phyloP scores from a whole-genome alignment of 2,329 filamentous ascomycete genomes.

The Cytospora paraplurivora region DNA sequence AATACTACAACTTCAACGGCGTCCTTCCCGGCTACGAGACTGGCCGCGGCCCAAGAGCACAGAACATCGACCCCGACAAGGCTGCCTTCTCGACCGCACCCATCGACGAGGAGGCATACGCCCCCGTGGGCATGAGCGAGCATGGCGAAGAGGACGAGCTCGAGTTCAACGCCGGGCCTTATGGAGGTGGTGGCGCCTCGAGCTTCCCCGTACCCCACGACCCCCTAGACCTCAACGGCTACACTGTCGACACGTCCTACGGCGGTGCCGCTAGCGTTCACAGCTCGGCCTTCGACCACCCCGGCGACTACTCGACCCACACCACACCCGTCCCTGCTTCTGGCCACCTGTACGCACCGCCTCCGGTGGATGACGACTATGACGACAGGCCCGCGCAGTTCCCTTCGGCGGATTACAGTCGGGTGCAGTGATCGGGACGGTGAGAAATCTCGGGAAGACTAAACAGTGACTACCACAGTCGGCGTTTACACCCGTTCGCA shows the following conservation, averaged over 20 bases:
- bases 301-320: slow-evolving; percentile 50
- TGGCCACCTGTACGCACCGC: slow-evolving; percentile 41
- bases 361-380: slow-evolving; percentile 47
- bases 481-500: background rate
- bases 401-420: slow-evolving; percentile 60
- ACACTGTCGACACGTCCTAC: slow-evolving; percentile 29
- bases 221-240: slow-evolving; percentile 25
- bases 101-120: slow-evolving; percentile 67
- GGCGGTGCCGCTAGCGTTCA: slow-evolving; percentile 30
- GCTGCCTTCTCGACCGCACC: slow-evolving; percentile 68
- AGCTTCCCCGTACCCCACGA: slow-evolving; percentile 35
- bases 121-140: slow-evolving; percentile 60
- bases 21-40: slow-evolving; percentile 63
- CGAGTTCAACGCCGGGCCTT: slow-evolving; percentile 30
- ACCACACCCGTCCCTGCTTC: slow-evolving; percentile 11
- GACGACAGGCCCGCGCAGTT: slow-evolving; percentile 55
- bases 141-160: slow-evolving; percentile 46
- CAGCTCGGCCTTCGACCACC: slow-evolving; percentile 52
- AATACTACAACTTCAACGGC: slow-evolving; percentile 64
- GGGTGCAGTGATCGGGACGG: slow-evolving; percentile 42
- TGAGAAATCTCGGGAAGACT: background rate
- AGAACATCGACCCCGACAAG: slow-evolving; percentile 69
- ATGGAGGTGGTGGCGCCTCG: slow-evolving; percentile 29
- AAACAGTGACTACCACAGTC: background rate
- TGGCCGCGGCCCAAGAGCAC: slow-evolving; percentile 37